A percentile compares a stretch with the other conserved stretches of the same genome.
Evolutionary conservation across 2,329 filamentous ascomycete species (phyloP).

Genomic region (Pseudocercospora macadamiae): DNA sequence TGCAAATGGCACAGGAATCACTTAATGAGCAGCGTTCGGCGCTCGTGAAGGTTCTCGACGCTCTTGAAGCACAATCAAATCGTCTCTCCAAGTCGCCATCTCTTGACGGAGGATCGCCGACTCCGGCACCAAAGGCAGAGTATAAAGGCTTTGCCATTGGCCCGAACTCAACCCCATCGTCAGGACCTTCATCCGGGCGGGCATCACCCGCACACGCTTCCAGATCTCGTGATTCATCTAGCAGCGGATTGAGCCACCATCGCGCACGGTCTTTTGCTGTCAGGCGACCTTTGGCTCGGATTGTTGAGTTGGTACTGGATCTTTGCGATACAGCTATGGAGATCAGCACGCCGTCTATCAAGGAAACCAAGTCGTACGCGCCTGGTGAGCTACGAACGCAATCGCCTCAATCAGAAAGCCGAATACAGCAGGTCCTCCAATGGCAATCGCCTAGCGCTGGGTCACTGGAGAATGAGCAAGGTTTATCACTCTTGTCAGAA

Average conservation of each 20-base stretch:
- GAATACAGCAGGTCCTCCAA: conserved; percentile 90
- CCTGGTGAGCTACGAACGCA: conserved; percentile 83
- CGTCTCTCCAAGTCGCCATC: conserved; percentile 57
- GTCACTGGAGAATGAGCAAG: conserved; percentile 90
- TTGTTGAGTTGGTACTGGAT: conserved; percentile 92
- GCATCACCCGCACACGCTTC: conserved; percentile 67
- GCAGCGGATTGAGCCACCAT: conserved; percentile 72
- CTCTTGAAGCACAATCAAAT: conserved; percentile 77
- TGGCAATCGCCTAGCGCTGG: conserved; percentile 95
- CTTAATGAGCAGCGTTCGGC: conserved; percentile 89
- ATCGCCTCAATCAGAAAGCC: conserved; percentile 92
- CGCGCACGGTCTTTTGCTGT: conserved; percentile 89
- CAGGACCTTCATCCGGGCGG: conserved; percentile 70
- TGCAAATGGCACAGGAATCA: conserved; percentile 92
- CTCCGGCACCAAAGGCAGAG: conserved; percentile 58
- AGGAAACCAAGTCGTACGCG: conserved; percentile 69
- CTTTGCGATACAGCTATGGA: conserved; percentile 94
- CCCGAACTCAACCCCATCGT: conserved; percentile 64
- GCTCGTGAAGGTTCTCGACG: conserved; percentile 94
- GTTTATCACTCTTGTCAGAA: conserved; percentile 80
- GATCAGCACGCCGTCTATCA: conserved; percentile 91
- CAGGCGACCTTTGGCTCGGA: conserved; percentile 83
- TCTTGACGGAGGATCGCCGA: conserved; percentile 50
- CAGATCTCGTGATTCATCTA: conserved; percentile 69
- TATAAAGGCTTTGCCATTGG: conserved; percentile 90